Percentiles rank a stretch among this genome's conserved stretches.
phyloP scores from a whole-genome alignment of 2,329 filamentous ascomycete species.

The Paradendryphiella salina region DNA sequence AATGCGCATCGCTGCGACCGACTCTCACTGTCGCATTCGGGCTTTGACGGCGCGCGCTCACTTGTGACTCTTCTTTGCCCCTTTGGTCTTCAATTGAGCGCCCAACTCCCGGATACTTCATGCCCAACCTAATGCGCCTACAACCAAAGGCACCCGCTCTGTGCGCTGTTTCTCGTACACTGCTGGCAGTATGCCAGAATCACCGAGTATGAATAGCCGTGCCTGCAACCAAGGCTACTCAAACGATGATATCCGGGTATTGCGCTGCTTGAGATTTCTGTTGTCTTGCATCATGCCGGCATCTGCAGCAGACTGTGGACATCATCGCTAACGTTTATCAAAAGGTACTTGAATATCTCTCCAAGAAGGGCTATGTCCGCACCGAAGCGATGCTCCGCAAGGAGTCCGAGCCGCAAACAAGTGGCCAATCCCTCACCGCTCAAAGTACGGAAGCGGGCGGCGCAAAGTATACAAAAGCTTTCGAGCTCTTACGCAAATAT shows the following conservation, averaged over 20 bases:
- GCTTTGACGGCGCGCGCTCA: background rate
- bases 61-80: background rate
- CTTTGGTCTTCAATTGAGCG: background rate
- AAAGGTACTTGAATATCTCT: conserved; percentile 88
- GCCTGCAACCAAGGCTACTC: background rate
- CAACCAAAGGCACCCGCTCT: background rate
- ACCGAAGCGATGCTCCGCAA: conserved; percentile 91
- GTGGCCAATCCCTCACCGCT: conserved; percentile 72
- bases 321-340: conserved; percentile 6
- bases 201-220: background rate
- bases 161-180: background rate
- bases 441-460: conserved; percentile 69
- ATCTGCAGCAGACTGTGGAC: background rate
- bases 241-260: background rate
- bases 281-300: background rate
- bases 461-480: conserved; percentile 77
- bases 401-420: conserved; percentile 83
- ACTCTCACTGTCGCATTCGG: background rate
- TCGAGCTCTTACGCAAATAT: conserved; percentile 74
- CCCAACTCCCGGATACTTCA: background rate
- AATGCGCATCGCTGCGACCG: background rate
- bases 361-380: conserved; percentile 90
- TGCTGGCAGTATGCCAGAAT: background rate
- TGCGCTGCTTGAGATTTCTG: background rate
- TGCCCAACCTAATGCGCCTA: background rate